A percentile compares a stretch with the other conserved stretches of the same genome.
These are phyloP conservation scores for Sugiyamaella smithiae DNA, from an alignment of 805 yeast species.

Conservation along the genomic window DNA sequence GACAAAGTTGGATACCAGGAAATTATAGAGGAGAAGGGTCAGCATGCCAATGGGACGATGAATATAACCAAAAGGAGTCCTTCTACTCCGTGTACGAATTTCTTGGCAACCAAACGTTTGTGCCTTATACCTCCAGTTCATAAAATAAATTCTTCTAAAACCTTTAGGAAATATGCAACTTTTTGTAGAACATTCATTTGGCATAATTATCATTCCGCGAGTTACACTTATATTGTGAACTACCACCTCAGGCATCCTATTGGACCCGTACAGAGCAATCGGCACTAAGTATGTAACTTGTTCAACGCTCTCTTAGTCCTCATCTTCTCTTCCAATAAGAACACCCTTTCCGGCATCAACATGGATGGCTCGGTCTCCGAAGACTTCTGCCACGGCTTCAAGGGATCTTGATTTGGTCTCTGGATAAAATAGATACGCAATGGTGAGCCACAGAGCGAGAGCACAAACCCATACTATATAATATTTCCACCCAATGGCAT, in stretches of 20 bases:
- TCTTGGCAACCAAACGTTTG: neutral
- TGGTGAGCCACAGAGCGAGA: conserved; percentile 29
- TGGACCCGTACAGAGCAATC: neutral
- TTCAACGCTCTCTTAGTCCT: too few species aligned
- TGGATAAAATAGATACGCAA: conserved; percentile 37
- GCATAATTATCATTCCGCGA: neutral
- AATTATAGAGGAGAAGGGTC: neutral
- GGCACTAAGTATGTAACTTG: too few species aligned
- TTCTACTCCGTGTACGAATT: neutral
- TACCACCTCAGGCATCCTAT: neutral
- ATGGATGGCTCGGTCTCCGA: conserved; percentile 33
- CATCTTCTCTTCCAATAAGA: neutral
- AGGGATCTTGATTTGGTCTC: conserved; percentile 43
- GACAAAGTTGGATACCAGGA: neutral
- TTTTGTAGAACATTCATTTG: neutral
- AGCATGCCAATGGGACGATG: conserved; percentile 6
- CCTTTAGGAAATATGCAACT: neutral
- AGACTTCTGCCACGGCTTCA: conserved; percentile 43
- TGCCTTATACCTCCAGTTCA: too few species aligned
- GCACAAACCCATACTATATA: conserved; percentile 35
- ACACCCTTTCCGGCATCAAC: neutral
- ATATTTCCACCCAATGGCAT: conserved; percentile 42
- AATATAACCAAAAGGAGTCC: neutral
- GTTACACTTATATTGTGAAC: neutral
- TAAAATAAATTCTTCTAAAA: too few species aligned